Evolutionary conservation across 2,329 filamentous ascomycete genomes (phyloP).

Genomic region (Microsporum ferrugineum): DNA sequence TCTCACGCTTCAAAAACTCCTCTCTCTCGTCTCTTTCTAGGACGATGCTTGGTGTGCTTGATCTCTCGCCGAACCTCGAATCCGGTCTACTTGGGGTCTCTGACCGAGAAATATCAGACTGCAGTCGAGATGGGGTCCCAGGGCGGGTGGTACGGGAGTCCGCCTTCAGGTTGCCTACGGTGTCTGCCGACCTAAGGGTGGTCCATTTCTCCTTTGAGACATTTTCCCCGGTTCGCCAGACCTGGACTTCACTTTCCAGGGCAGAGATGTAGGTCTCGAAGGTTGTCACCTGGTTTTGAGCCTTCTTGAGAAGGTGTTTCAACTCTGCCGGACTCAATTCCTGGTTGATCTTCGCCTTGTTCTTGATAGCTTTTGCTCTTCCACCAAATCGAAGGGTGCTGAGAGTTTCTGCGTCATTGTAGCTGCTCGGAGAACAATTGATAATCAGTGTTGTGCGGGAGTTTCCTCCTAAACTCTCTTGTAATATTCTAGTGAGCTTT

Average conservation of each 20-base stretch:
- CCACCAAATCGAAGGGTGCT: constrained; percentile 90
- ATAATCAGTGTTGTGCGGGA: constrained; percentile 97
- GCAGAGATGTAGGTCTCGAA: constrained; percentile 78
- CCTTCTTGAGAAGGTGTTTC: constrained; percentile 85
- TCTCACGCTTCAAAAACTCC: constrained; percentile 87
- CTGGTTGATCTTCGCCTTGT: constrained; percentile 99
- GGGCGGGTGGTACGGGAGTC: constrained; percentile 37
- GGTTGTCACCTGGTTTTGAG: constrained; percentile 74
- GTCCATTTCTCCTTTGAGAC: constrained; percentile 89
- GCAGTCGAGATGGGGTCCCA: constrained; percentile 31
- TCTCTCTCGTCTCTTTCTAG: constrained; percentile 95
- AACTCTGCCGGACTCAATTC: constrained; percentile 92
- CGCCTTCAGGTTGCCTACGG: constrained; percentile 36
- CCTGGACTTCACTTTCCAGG: constrained; percentile 71
- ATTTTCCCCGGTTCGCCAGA: constrained; percentile 77
- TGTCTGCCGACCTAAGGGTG: constrained; percentile 48
- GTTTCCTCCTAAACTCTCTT: constrained; percentile 96
- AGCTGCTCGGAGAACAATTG: constrained; percentile 97
- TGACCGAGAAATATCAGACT: constrained; percentile 37
- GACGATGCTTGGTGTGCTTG: constrained; percentile 74
- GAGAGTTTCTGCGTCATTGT: constrained; percentile 91
- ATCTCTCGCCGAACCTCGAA: constrained; percentile 62
- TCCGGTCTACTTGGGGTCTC: constrained; percentile 53
- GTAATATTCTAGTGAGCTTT: constrained; percentile 90
- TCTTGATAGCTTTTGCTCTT: constrained; percentile 96